phyloP scores from a whole-genome alignment of 371 early-diverging fungal genomes.

The Mortierella sp. region DNA sequence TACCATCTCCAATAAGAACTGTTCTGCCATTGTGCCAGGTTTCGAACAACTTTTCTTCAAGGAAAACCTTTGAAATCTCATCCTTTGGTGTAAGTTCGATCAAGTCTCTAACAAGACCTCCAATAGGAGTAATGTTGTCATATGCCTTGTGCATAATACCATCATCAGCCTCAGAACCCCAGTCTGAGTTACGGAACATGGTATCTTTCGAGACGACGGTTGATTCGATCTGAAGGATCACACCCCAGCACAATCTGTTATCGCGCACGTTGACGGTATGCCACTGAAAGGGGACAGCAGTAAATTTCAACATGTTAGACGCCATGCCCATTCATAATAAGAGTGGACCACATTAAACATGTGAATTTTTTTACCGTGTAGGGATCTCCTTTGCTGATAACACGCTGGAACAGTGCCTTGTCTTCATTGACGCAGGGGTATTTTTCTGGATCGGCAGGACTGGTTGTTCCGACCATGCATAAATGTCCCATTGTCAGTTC shows the following conservation, averaged over 20 bases:
- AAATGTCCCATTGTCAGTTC: conserved; percentile 18
- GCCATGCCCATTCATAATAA: too few relatives aligned
- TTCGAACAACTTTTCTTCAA: conserved; percentile 22
- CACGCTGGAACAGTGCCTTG: background rate
- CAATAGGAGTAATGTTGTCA: conserved; percentile 6
- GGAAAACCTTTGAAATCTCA: conserved; percentile 16
- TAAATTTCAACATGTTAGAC: background rate
- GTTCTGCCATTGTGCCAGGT: conserved; percentile 26
- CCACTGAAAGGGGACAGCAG: background rate
- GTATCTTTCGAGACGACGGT: conserved; percentile 3
- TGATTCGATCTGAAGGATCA: conserved; percentile 1
- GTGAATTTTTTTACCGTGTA: background rate
- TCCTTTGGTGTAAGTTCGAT: conserved; percentile 20
- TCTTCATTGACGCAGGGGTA: conserved; percentile 11
- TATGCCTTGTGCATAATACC: conserved; percentile 7
- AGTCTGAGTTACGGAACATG: conserved; percentile 16
- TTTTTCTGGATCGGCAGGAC: conserved; percentile 12
- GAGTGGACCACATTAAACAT: too few relatives aligned
- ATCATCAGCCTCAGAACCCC: conserved; percentile 28
- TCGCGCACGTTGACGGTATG: background rate
- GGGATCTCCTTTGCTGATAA: background rate
- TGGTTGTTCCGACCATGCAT: conserved; percentile 33
- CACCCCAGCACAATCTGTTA: conserved; percentile 15
- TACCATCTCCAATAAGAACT: conserved; percentile 31
- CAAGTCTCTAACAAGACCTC: conserved; percentile 17